A percentile compares a stretch with the other conserved stretches of the same genome.
Conservation (phyloP, 345 rosid genomes). For the Eutrema japonicum region DNA sequence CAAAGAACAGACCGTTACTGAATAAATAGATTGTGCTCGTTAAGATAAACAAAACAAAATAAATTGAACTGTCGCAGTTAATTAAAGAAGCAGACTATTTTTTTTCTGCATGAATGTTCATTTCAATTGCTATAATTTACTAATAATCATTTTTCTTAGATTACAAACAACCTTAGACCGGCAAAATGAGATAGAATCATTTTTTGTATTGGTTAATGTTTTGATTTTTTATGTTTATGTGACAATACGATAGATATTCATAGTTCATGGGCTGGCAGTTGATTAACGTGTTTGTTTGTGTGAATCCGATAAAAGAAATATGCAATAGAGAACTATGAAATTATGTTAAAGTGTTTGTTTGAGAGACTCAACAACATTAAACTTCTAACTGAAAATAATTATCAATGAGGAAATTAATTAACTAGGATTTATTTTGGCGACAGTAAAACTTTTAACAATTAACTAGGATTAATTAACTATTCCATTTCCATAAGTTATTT, state of each 20-base stretch:
- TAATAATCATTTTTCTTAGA: no score
- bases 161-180: no score
- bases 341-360: not conserved
- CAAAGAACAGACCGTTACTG: no score
- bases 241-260: not conserved
- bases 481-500: not conserved
- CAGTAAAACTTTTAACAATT: not conserved
- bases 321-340: not conserved
- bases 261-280: not conserved
- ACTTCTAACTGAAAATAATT: not conserved
- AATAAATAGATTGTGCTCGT: no score
- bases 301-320: not conserved
- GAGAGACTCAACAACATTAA: not conserved
- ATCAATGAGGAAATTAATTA: not conserved
- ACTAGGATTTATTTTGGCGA: not conserved
- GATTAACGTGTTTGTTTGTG: not conserved
- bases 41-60: no score
- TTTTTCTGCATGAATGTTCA: no score
- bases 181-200: no score
- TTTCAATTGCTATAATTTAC: no score
- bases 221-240: not conserved
- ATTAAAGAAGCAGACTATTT: no score
- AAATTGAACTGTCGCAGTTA: no score
- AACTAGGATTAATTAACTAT: no score
- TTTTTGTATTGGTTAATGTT: no score